A percentile compares a stretch with the other conserved stretches of the same genome.
Conservation (phyloP, 2,329 filamentous ascomycete species). For the Biscogniauxia marginata region DNA sequence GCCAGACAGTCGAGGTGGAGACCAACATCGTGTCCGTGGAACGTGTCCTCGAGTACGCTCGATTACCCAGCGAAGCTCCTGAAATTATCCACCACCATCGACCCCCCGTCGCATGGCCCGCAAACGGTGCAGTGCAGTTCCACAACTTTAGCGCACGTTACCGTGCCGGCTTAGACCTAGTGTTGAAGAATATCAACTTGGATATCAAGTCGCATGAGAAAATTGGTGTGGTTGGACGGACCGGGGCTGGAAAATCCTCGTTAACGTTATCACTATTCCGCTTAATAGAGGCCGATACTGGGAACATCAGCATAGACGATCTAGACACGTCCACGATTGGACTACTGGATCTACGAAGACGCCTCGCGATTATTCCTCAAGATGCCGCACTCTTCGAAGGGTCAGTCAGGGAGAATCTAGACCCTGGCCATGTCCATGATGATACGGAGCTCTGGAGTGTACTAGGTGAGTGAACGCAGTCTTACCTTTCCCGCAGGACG, state of each 20-base stretch:
- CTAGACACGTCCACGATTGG: conserved; percentile 90
- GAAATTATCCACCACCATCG: conserved; percentile 88
- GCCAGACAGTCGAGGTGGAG: conserved; percentile 98
- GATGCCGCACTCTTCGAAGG: conserved; percentile 96
- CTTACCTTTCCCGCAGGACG: conserved; percentile 22
- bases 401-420: conserved; percentile 89
- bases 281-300: conserved; percentile 83
- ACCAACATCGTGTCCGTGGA: conserved; percentile 99
- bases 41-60: conserved; percentile 92
- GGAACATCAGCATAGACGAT: conserved; percentile 84
- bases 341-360: conserved; percentile 79
- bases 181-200: conserved; percentile 88
- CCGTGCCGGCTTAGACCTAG: conserved; percentile 82
- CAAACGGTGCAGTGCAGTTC: conserved; percentile 84
- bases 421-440: conserved; percentile 91
- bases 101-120: conserved; percentile 88
- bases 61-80: conserved; percentile 86
- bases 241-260: conserved; percentile 93
- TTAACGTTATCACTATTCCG: conserved; percentile 91
- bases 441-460: conserved; percentile 98
- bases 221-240: conserved; percentile 94
- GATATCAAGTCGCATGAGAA: conserved; percentile 96
- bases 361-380: conserved; percentile 95
- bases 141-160: conserved; percentile 94
- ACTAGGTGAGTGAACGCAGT: conserved; percentile 62